Evolutionary conservation across 1,139 yeast species (phyloP).

Genomic region (Pichia sp.): DNA sequence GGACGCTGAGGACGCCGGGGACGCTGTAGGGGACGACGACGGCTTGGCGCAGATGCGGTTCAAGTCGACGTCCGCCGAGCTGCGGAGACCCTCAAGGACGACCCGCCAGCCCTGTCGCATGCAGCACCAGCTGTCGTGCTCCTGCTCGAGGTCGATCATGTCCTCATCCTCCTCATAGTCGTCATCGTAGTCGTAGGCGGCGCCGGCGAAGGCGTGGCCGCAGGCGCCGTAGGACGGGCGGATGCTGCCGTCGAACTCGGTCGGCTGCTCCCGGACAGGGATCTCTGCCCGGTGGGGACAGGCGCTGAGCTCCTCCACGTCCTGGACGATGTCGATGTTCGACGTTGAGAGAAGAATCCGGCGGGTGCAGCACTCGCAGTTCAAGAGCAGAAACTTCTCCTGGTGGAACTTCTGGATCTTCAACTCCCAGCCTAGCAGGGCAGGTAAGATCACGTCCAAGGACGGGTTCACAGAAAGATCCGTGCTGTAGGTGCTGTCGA

Average conservation of each 20-base stretch:
- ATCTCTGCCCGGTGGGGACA: slow-evolving; percentile 28
- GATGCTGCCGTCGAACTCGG: slow-evolving; percentile 10
- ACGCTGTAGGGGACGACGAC: background rate
- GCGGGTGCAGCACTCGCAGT: slow-evolving; percentile 34
- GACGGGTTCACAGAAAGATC: slow-evolving; percentile 8
- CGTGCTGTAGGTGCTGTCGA: background rate
- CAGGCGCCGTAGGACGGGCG: background rate
- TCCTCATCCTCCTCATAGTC: slow-evolving; percentile 19
- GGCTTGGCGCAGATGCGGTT: background rate
- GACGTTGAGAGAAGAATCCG: slow-evolving; percentile 27
- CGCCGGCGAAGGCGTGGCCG: background rate
- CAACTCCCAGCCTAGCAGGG: slow-evolving; percentile 35
- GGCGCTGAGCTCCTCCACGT: slow-evolving; percentile 21
- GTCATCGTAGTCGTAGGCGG: background rate
- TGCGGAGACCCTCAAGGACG: slow-evolving; percentile 16
- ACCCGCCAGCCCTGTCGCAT: slow-evolving; percentile 17
- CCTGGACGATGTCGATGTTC: background rate
- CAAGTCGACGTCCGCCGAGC: slow-evolving; percentile 7
- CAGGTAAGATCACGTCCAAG: slow-evolving; percentile 16
- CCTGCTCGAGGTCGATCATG: slow-evolving; percentile 28
- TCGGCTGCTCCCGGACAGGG: slow-evolving; percentile 14
- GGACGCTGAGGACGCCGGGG: background rate
- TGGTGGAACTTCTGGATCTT: slow-evolving; percentile 29
- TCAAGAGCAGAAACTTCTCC: slow-evolving; percentile 26
- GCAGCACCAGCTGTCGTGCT: slow-evolving; percentile 36